Conservation (phyloP, 768 basidiomycete genomes). For the Hygrophorus russula region DNA sequence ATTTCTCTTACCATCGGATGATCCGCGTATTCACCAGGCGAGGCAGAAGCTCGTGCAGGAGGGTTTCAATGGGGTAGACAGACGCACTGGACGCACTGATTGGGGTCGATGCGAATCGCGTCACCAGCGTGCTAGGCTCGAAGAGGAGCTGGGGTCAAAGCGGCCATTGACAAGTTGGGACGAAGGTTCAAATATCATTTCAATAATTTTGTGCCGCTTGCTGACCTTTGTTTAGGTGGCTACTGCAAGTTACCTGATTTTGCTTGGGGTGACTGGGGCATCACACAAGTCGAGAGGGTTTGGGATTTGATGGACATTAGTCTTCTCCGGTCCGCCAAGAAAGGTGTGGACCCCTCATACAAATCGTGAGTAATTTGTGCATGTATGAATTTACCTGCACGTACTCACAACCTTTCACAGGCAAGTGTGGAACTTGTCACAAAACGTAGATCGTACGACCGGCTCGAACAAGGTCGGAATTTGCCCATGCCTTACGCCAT, state of each 20-base stretch:
- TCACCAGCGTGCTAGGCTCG: slow-evolving; percentile 77
- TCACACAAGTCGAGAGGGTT: slow-evolving; percentile 88
- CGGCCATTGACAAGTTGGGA: slow-evolving; percentile 91
- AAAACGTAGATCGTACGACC: slow-evolving; percentile 90
- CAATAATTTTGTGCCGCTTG: neutral
- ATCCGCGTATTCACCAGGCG: slow-evolving; percentile 84
- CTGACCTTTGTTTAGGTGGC: slow-evolving; percentile 39
- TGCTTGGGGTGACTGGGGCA: slow-evolving; percentile 90
- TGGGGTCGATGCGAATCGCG: slow-evolving; percentile 92
- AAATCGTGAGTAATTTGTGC: slow-evolving; percentile 58
- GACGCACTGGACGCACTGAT: slow-evolving; percentile 66
- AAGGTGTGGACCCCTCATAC: slow-evolving; percentile 76
- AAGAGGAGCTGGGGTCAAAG: slow-evolving; percentile 72
- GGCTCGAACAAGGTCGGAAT: slow-evolving; percentile 75
- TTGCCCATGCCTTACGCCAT: slow-evolving; percentile 87
- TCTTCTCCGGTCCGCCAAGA: slow-evolving; percentile 67
- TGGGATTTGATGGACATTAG: slow-evolving; percentile 94
- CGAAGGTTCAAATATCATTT: slow-evolving; percentile 43
- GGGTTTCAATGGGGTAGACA: slow-evolving; percentile 49
- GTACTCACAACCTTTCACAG: slow-evolving; percentile 25
- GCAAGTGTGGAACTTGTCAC: slow-evolving; percentile 91
- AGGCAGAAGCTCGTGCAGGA: slow-evolving; percentile 75
- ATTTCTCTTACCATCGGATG: slow-evolving; percentile 84
- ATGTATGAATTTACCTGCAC: neutral
- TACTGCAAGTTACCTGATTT: slow-evolving; percentile 80